Evolutionary conservation across 345 rosid genomes (phyloP), one percentile per base, ranked within the genome.

Genomic region (Melaleuca alternifolia): DNA sequence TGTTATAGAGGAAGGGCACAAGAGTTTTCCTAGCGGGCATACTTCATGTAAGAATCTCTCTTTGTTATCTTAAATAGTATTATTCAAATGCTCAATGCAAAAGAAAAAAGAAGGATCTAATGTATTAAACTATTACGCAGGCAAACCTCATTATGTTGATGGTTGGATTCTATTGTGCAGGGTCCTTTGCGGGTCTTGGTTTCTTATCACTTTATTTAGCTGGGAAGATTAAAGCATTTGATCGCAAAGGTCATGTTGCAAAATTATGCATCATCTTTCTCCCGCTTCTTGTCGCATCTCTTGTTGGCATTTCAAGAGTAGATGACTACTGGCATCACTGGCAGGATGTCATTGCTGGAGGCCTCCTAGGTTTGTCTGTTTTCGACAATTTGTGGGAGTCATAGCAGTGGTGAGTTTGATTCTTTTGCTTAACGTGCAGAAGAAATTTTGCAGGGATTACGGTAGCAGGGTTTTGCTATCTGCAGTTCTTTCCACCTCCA

Each of bases 11-110:
- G 99, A 97, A 91, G 99, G 99, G 37, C 94, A 94, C 75, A 94
- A 92, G 90, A 95, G 99, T 86, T 97, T 97, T 85, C 99, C 99
- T 1, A 96, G 99, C 15, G 99, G 98, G 44, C 99, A 96, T 87
- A 86, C 98, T 46, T 95, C 99, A 24, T 91, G 96, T 94, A 87
- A 91, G 93, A 84, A 61, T 33, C 23, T 62, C 76, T 71, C 79
- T n/a, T 59, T 71, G 79, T 71, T 46, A 71, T 33, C 46, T 71
- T 71, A 33, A 71, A 5, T 33, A 71, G 79, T 33, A 71, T 71
- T 51, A 30, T 83, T 8, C 54, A 83, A 48, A 83, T 54, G 41
- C 14, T 28, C 54, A 51, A 83, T 26, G 23, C 24, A 12, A 65
- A 65, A 65, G 46, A 33, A 21, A 23, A 54, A 54, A 54, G 59